Percentiles rank a stretch among this genome's conserved stretches.
phyloP scores from a whole-genome alignment of 345 rosid species.

The Camelina neglecta region DNA sequence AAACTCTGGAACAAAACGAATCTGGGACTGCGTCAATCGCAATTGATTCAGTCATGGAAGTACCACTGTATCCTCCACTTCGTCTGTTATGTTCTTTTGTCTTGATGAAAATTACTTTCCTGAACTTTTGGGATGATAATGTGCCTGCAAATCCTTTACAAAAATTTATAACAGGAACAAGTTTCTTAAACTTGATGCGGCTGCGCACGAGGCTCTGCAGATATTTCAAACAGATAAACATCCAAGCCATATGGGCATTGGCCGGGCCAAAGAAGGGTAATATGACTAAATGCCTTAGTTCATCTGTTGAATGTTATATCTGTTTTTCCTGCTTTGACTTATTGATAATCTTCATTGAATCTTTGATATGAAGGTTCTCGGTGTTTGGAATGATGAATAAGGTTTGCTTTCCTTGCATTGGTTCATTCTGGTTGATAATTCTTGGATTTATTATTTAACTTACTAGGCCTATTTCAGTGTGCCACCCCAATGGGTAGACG shows the following conservation, averaged over 20 bases:
- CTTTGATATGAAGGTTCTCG: constrained; percentile 74
- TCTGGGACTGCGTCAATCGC: constrained; percentile 76
- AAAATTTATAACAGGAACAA: constrained; percentile 57
- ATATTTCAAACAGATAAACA: constrained; percentile 93
- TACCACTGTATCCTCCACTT: constrained; percentile 76
- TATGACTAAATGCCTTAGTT: constrained; percentile 36
- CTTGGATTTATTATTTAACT: constrained; percentile 44
- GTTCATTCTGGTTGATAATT: constrained; percentile 33
- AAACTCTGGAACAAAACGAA: constrained; percentile 81
- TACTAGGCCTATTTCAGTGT: constrained; percentile 64
- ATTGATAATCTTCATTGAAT: constrained; percentile 40
- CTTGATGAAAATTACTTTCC: constrained; percentile 19
- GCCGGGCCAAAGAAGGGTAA: constrained; percentile 99
- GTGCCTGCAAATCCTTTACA: constrained; percentile 53
- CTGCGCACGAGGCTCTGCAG: constrained; percentile 94
- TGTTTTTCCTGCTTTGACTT: constrained; percentile 31
- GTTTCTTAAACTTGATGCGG: constrained; percentile 90
- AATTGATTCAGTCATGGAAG: constrained; percentile 75
- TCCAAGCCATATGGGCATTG: constrained; percentile 99
- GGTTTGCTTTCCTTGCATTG: constrained; percentile 55
- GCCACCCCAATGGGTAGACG: constrained; percentile 92
- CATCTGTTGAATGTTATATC: constrained; percentile 15
- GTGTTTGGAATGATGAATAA: constrained; percentile 98
- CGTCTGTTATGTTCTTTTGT: constrained; percentile 20
- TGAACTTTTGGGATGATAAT: constrained; percentile 19